Evolutionary conservation across 306 rosid species (phyloP).

Genomic region (Cicer judaicum): DNA sequence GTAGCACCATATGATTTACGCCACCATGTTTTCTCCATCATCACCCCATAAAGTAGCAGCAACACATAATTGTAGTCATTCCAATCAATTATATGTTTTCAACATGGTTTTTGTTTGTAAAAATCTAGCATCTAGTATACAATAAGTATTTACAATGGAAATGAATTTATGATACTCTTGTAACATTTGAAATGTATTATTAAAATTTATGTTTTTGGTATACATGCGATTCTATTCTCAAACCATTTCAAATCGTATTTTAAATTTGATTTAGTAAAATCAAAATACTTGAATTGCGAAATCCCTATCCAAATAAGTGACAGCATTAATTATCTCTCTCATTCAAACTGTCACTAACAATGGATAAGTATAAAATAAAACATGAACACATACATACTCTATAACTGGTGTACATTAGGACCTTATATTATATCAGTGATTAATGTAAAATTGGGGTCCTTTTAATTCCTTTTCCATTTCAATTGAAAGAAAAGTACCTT

Average conservation of each 20-base stretch:
- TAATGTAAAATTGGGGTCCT: conserved; percentile 49
- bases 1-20: conserved; percentile 42
- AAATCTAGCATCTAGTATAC: not conserved
- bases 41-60: not conserved
- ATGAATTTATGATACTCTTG: too few species aligned
- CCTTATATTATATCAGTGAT: too few species aligned
- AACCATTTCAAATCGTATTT: too few species aligned
- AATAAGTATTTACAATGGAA: too few species aligned
- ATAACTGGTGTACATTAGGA: too few species aligned
- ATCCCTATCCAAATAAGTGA: too few species aligned
- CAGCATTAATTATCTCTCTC: not conserved
- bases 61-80: not conserved
- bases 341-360: not conserved
- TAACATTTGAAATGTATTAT: too few species aligned
- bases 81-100: not conserved
- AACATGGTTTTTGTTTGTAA: not conserved
- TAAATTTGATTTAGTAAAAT: too few species aligned
- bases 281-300: too few species aligned
- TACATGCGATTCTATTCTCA: too few species aligned
- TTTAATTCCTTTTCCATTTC: conserved; percentile 11
- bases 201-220: too few species aligned
- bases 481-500: conserved; percentile 24
- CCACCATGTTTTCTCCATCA: conserved; percentile 32
- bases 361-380: conserved; percentile 17
- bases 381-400: too few species aligned